Conservation (phyloP, 371 early-diverging fungal species). For the Fennellomyces sp. region DNA sequence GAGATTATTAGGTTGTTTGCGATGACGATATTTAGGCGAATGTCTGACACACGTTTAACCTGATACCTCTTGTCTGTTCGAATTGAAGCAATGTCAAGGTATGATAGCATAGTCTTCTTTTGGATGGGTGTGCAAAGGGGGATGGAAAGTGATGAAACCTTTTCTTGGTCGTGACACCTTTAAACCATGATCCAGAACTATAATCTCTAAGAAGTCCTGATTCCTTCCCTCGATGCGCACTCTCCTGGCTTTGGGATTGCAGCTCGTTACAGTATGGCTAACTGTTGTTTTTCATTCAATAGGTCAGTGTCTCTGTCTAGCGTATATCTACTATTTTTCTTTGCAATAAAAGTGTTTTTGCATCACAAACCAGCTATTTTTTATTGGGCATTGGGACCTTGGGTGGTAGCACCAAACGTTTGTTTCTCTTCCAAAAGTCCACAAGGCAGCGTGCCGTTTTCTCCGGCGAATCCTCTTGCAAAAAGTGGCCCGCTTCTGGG, state of each 20-base stretch:
- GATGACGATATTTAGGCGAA: constrained; percentile 1
- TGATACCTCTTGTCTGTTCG: neutral
- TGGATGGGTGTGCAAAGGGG: neutral
- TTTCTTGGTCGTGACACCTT: neutral
- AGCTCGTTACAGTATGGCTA: no score
- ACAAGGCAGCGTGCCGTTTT: constrained; percentile 68
- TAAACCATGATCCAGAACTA: neutral
- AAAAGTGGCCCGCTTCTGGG: constrained; percentile 84
- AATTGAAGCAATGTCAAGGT: no score
- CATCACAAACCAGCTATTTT: neutral
- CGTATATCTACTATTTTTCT: no score
- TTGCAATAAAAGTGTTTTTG: no score
- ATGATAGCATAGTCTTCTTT: neutral
- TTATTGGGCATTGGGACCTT: constrained; percentile 25
- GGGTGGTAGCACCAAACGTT: constrained; percentile 67
- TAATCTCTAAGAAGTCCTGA: constrained; percentile 6
- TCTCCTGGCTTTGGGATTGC: no score
- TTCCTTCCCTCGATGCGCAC: neutral
- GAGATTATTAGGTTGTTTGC: neutral
- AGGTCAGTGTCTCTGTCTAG: no score
- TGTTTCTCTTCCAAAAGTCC: constrained; percentile 85
- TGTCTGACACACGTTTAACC: neutral
- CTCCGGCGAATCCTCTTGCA: constrained; percentile 90
- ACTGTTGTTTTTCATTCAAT: no score
- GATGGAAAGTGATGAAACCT: neutral